These are phyloP conservation scores for Ceratocystiopsis sp. DNA, from an alignment of 2,329 filamentous ascomycete genomes.

Conservation along the genomic window DNA sequence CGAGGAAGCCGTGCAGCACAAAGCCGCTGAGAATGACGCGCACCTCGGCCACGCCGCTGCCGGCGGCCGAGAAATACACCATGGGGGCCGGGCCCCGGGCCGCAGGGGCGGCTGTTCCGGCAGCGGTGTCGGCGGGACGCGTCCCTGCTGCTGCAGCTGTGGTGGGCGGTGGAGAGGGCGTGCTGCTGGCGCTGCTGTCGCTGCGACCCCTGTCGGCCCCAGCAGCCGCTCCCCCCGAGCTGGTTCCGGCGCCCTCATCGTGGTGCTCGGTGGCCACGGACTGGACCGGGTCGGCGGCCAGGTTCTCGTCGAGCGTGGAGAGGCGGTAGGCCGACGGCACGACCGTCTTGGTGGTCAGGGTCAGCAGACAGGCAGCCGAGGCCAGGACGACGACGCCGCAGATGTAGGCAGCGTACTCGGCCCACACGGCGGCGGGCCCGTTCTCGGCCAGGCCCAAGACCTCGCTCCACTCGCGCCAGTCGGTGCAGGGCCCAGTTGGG, in stretches of 20 bases:
- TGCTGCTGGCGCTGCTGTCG: slow-evolving; percentile 26
- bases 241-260: slow-evolving; percentile 10
- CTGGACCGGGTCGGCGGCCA: slow-evolving; percentile 46
- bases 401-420: slow-evolving; percentile 67
- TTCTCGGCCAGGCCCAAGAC: slow-evolving; percentile 25
- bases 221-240: not conserved
- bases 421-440: slow-evolving; percentile 35
- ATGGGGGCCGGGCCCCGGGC: slow-evolving; percentile 33
- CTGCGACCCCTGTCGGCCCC: slow-evolving; percentile 4
- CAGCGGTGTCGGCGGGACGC: too few relatives aligned
- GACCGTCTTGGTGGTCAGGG: slow-evolving; percentile 80
- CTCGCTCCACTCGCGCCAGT: slow-evolving; percentile 40
- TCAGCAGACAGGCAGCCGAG: slow-evolving; percentile 57
- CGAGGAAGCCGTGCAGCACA: slow-evolving; percentile 88
- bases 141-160: too few relatives aligned
- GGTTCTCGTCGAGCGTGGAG: slow-evolving; percentile 80
- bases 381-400: slow-evolving; percentile 54
- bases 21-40: slow-evolving; percentile 97
- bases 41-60: slow-evolving; percentile 91
- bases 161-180: too few relatives aligned
- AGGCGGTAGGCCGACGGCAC: slow-evolving; percentile 79
- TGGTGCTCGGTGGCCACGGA: slow-evolving; percentile 20
- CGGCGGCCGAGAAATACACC: slow-evolving; percentile 90
- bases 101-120: slow-evolving; percentile 19
- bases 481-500: slow-evolving; percentile 36